Percentiles rank a stretch among this genome's conserved stretches.
Evolutionary conservation across 441 rosid species (phyloP).

Genomic region (Adansonia gregorii): DNA sequence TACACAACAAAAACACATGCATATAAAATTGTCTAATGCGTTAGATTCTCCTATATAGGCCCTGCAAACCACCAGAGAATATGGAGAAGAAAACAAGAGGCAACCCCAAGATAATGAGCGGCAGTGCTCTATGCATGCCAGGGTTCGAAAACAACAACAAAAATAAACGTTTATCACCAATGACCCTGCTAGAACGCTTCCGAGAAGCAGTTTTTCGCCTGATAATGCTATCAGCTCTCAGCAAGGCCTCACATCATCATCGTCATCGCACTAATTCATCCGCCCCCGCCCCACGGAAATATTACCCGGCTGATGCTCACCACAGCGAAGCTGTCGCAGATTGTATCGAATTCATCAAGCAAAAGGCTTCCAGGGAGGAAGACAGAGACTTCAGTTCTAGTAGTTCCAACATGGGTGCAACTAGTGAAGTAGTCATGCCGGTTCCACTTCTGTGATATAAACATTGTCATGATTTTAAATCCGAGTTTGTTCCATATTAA

Average conservation of each 20-base stretch:
- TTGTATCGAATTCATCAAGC: slow-evolving; percentile 82
- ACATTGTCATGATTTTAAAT: slow-evolving; percentile 20
- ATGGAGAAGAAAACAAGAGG: slow-evolving; percentile 34
- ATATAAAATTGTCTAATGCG: slow-evolving; percentile 27
- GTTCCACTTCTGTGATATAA: slow-evolving; percentile 38
- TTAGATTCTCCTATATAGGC: slow-evolving; percentile 35
- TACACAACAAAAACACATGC: slow-evolving; percentile 16
- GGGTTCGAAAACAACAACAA: slow-evolving; percentile 39
- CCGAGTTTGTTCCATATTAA: not conserved
- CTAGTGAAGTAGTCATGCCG: slow-evolving; percentile 37
- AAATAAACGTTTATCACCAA: slow-evolving; percentile 45
- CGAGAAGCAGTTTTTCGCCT: slow-evolving; percentile 66
- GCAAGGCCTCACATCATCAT: slow-evolving; percentile 38
- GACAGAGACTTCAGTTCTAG: slow-evolving; percentile 28
- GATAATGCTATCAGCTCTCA: slow-evolving; percentile 68
- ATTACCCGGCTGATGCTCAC: slow-evolving; percentile 43
- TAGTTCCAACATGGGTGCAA: slow-evolving; percentile 24
- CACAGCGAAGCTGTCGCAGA: slow-evolving; percentile 77
- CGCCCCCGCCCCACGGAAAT: not conserved
- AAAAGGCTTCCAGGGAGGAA: slow-evolving; percentile 38
- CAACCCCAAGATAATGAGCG: slow-evolving; percentile 40
- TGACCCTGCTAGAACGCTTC: slow-evolving; percentile 67
- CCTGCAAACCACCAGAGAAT: slow-evolving; percentile 22
- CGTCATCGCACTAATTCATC: slow-evolving; percentile 12
- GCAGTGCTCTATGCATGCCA: slow-evolving; percentile 60